Percentiles rank a stretch among this genome's conserved stretches.
These are phyloP conservation scores for Candida qinlingensis DNA, from an alignment of 805 yeast species.

Conservation along the genomic window DNA sequence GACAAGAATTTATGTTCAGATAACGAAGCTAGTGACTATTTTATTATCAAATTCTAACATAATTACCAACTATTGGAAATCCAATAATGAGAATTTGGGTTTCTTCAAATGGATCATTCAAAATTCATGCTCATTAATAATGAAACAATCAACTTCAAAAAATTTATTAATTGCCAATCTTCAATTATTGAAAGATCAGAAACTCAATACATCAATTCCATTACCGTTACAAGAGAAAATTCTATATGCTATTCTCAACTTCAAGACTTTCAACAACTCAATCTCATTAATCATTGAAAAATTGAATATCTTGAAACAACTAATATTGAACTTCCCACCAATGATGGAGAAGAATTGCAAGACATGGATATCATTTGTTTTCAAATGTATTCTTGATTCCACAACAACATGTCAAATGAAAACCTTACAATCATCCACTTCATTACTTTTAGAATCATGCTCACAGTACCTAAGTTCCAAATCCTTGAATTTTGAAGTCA, in stretches of 20 bases:
- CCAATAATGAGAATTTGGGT: slow-evolving; percentile 1
- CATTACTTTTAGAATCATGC: slow-evolving; percentile 2
- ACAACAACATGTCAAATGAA: slow-evolving; percentile 5
- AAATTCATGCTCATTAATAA: slow-evolving; percentile 11
- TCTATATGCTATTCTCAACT: slow-evolving; percentile 17
- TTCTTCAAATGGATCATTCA: slow-evolving; percentile 15
- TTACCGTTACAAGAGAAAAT: slow-evolving; percentile 15
- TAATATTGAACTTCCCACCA: slow-evolving; percentile 12
- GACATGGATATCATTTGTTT: slow-evolving; percentile 17
- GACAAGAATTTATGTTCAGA: slow-evolving; percentile 21
- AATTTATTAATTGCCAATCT: slow-evolving; percentile 20
- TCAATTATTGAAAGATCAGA: slow-evolving; percentile 23
- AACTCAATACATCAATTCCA: slow-evolving; percentile 7
- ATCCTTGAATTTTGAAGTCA: slow-evolving; percentile 17
- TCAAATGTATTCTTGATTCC: slow-evolving; percentile 10
- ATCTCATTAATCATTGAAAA: slow-evolving; percentile 19
- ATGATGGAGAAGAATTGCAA: slow-evolving; percentile 26
- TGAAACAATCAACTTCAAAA: slow-evolving; percentile 16
- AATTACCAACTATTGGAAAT: slow-evolving; percentile 5
- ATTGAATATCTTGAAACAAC: slow-evolving; percentile 17
- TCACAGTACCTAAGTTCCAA: slow-evolving; percentile 13
- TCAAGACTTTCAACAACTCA: slow-evolving; percentile 18
- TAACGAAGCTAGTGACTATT: slow-evolving; percentile 14
- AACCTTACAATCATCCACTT: slow-evolving; percentile 5
- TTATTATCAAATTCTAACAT: slow-evolving; percentile 15